Percentiles rank a stretch among this genome's conserved stretches.
Conservation (phyloP, 495 filamentous ascomycete species). For the Podospora conica region DNA sequence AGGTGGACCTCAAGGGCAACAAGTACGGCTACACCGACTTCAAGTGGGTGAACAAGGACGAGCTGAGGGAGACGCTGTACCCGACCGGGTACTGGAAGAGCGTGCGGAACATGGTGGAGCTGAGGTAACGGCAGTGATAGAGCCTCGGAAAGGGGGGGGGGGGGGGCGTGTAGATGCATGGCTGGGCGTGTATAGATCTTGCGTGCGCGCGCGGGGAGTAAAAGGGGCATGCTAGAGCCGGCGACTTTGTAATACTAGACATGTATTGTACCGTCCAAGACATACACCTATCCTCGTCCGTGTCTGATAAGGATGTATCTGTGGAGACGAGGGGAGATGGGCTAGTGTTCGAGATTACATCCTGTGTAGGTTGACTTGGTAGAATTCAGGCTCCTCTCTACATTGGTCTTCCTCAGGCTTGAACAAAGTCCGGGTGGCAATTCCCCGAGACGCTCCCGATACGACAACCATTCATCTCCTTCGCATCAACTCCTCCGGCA, state of each 20-base stretch:
- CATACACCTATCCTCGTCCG: background rate
- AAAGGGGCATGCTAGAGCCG: background rate
- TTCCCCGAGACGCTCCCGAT: background rate
- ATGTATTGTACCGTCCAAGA: constrained; percentile 12
- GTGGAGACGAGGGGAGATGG: background rate
- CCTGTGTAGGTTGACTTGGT: background rate
- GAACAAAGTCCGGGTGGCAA: background rate
- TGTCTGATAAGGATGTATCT: too few relatives aligned
- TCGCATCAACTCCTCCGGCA: too few relatives aligned
- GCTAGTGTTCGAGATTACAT: background rate
- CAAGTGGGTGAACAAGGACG: constrained; percentile 86
- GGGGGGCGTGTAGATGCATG: background rate
- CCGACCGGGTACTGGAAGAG: constrained; percentile 58
- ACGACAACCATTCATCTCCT: background rate
- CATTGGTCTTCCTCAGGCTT: background rate
- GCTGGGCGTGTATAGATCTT: background rate
- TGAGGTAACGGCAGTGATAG: constrained; percentile 27
- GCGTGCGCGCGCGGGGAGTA: background rate
- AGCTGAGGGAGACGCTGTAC: constrained; percentile 64
- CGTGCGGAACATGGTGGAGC: constrained; percentile 74
- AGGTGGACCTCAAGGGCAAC: constrained; percentile 73
- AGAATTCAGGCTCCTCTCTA: background rate
- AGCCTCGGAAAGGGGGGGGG: too few relatives aligned
- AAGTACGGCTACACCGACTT: constrained; percentile 69
- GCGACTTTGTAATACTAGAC: constrained; percentile 9